Evolutionary conservation across 2,329 filamentous ascomycete species (phyloP).

Genomic region (Beauveria scarabaeidicola): DNA sequence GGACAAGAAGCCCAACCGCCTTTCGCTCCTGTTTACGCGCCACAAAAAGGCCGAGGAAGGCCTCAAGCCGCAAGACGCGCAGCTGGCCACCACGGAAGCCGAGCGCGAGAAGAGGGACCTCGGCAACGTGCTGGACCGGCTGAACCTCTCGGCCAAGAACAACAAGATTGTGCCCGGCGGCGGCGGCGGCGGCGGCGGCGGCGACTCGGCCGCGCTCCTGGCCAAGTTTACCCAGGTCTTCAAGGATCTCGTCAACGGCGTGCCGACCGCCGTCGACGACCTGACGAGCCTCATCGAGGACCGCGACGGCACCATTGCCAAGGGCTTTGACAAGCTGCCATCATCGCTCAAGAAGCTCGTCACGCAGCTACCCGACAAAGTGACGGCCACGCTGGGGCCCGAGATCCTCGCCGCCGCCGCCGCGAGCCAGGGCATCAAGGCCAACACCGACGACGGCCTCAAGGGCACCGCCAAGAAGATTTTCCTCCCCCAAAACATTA

Average conservation of each 20-base stretch:
- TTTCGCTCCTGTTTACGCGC: conserved; percentile 29
- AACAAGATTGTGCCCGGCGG: conserved; percentile 79
- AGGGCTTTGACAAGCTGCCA: conserved; percentile 60
- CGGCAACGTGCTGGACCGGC: conserved; percentile 66
- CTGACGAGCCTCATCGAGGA: conserved; percentile 58
- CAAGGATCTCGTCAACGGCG: conserved; percentile 85
- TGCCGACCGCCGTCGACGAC: conserved; percentile 87
- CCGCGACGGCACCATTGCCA: conserved; percentile 50
- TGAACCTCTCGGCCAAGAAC: conserved; percentile 77
- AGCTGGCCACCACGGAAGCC: conserved; percentile 30
- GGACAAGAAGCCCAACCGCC: conserved; percentile 26
- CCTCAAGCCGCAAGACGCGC: conserved; percentile 12
- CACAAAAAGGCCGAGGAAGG: conserved; percentile 33
- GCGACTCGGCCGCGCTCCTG: conserved; percentile 70
- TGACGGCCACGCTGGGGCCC: conserved; percentile 67
- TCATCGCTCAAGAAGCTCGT: conserved; percentile 77
- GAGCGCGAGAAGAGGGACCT: conserved; percentile 61
- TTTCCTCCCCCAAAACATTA: conserved; percentile 61
- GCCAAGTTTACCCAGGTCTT: conserved; percentile 81
- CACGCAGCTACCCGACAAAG: conserved; percentile 71
- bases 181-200: conserved; percentile 71
- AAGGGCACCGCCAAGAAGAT: conserved; percentile 57
- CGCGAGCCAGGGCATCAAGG: conserved; percentile 60
- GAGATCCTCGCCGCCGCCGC: conserved; percentile 74
- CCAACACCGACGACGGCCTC: conserved; percentile 47